Evolutionary conservation across 2,329 filamentous ascomycete species (phyloP).

Genomic region (Ascomycota sp.): DNA sequence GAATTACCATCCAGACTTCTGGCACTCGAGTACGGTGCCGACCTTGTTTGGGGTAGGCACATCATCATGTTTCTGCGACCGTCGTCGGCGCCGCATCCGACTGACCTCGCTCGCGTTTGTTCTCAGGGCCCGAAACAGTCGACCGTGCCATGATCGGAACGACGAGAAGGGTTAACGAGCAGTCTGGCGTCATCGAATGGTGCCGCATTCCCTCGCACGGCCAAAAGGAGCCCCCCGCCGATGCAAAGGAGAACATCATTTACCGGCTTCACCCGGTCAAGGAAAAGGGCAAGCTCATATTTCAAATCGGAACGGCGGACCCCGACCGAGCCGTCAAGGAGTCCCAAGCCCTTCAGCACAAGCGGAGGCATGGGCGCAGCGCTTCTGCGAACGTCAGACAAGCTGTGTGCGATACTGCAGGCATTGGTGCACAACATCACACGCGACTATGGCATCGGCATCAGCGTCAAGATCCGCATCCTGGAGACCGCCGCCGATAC

Average conservation of each 20-base stretch:
- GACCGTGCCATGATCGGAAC: slow-evolving; percentile 84
- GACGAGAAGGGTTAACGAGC: slow-evolving; percentile 53
- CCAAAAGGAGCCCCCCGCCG: slow-evolving; percentile 31
- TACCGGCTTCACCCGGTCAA: slow-evolving; percentile 64
- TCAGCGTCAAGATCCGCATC: slow-evolving; percentile 91
- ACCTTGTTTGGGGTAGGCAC: slow-evolving; percentile 73
- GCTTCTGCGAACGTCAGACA: slow-evolving; percentile 66
- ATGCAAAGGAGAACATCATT: slow-evolving; percentile 46
- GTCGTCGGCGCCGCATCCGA: too few species aligned
- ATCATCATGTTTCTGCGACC: too few species aligned
- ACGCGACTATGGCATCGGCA: slow-evolving; percentile 65
- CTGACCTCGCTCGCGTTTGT: too few species aligned
- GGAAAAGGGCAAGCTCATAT: slow-evolving; percentile 61
- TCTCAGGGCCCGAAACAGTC: slow-evolving; percentile 74
- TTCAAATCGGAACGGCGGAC: slow-evolving; percentile 77
- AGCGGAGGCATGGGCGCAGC: slow-evolving; percentile 90
- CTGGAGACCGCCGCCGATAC: slow-evolving; percentile 61
- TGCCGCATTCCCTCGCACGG: slow-evolving; percentile 55
- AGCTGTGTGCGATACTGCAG: slow-evolving; percentile 62
- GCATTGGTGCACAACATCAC: slow-evolving; percentile 63
- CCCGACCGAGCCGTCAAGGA: slow-evolving; percentile 69
- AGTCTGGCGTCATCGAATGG: slow-evolving; percentile 69
- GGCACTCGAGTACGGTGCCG: slow-evolving; percentile 84
- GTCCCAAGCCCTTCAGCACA: slow-evolving; percentile 85
- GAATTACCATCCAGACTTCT: slow-evolving; percentile 79